phyloP scores from a whole-genome alignment of 768 basidiomycete species.

The Panaeolus cyanescens region DNA sequence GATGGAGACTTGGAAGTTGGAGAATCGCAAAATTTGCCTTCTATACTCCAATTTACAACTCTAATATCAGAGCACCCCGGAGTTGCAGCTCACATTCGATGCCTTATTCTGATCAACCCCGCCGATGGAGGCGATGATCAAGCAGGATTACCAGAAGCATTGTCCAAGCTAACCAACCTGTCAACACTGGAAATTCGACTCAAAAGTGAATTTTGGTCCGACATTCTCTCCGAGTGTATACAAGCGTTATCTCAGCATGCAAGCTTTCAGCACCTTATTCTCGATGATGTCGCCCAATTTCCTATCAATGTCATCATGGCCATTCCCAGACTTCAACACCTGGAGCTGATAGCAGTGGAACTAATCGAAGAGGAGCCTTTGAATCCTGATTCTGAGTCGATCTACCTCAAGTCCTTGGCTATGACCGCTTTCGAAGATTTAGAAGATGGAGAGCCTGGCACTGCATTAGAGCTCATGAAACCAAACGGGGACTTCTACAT shows the following conservation, averaged over 20 bases:
- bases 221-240: not conserved
- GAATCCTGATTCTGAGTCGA: not conserved
- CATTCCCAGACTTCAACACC: not conserved
- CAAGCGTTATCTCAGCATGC: not conserved
- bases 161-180: not conserved
- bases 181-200: not conserved
- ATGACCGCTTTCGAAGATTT: not conserved
- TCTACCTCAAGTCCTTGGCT: not conserved
- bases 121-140: not conserved
- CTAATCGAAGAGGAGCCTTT: not conserved
- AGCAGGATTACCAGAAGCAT: not conserved
- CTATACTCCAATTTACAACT: not conserved
- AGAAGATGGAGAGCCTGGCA: not conserved
- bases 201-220: not conserved
- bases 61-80: not conserved
- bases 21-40: not conserved
- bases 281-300: conserved; percentile 67
- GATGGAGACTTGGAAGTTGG: not conserved
- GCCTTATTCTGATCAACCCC: not conserved
- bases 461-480: not conserved
- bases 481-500: not conserved
- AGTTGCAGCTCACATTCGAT: not conserved
- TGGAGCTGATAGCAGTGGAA: not conserved
- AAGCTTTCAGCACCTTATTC: conserved; percentile 16
- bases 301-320: not conserved